Conservation (phyloP, 1,284 basidiomycete genomes). For the Cryptococcus deneoformans region DNA sequence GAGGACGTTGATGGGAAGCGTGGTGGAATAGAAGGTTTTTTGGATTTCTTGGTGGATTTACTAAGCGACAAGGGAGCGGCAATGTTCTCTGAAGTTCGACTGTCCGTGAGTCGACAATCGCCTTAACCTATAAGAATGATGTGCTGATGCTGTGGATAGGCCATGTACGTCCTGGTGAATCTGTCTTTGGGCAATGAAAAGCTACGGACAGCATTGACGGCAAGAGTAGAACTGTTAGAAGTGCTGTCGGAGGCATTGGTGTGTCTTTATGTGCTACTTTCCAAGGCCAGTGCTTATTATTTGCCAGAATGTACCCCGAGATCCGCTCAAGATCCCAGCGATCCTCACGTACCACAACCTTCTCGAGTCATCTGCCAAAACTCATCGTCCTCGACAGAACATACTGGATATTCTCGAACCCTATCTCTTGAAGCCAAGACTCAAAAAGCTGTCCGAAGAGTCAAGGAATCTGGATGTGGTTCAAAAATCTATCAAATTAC, state of each 20-base stretch:
- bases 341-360: constrained; percentile 40
- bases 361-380: constrained; percentile 36
- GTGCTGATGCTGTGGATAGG: neutral
- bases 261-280: constrained; percentile 6
- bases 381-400: constrained; percentile 31
- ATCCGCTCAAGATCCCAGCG: constrained; percentile 37
- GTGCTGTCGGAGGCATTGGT: constrained; percentile 34
- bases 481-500: constrained; percentile 20
- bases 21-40: neutral
- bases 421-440: constrained; percentile 32
- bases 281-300: neutral
- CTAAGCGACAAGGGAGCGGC: neutral
- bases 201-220: constrained; percentile 27
- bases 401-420: constrained; percentile 41
- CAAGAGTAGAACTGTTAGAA: constrained; percentile 33
- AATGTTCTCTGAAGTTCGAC: neutral
- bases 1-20: neutral
- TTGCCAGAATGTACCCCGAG: neutral
- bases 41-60: neutral
- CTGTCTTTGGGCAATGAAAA: constrained; percentile 43
- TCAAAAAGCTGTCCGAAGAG: constrained; percentile 31
- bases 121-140: neutral
- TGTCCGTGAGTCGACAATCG: neutral
- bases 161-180: constrained; percentile 39
- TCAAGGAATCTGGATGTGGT: constrained; percentile 26